Conservation (phyloP, 345 rosid genomes). For the Draba incana region DNA sequence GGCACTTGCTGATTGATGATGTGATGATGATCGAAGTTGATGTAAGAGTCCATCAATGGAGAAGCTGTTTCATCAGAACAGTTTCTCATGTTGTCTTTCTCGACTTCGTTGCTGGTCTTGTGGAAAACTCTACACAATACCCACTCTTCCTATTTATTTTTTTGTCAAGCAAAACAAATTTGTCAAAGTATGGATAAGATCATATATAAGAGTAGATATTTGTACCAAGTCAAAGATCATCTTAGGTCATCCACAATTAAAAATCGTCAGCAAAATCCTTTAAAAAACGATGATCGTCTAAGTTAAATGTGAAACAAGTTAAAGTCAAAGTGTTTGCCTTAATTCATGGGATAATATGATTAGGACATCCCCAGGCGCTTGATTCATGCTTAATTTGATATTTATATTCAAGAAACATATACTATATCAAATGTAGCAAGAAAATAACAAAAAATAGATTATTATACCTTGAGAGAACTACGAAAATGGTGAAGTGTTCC, state of each 20-base stretch:
- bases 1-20: constrained; percentile 58
- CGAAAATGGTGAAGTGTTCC: constrained; percentile 35
- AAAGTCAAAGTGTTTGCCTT: constrained; percentile 33
- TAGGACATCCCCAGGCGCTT: constrained; percentile 11
- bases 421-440: not conserved
- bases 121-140: constrained; percentile 71
- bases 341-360: constrained; percentile 31
- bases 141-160: constrained; percentile 73
- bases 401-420: constrained; percentile 13
- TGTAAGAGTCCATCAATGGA: constrained; percentile 63
- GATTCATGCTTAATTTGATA: constrained; percentile 26
- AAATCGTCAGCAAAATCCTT: constrained; percentile 28
- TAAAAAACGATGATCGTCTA: not conserved
- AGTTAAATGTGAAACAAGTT: constrained; percentile 23
- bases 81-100: constrained; percentile 44
- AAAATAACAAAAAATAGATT: not conserved
- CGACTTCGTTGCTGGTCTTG: constrained; percentile 52
- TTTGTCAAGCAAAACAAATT: not conserved
- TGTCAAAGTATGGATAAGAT: constrained; percentile 18
- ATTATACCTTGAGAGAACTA: constrained; percentile 32
- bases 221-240: constrained; percentile 36
- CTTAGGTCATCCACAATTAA: constrained; percentile 21
- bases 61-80: constrained; percentile 50
- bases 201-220: not conserved
- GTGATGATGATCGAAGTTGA: constrained; percentile 47